Conservation (phyloP, 1,284 basidiomycete genomes). For the Rhodotorula glutinis region DNA sequence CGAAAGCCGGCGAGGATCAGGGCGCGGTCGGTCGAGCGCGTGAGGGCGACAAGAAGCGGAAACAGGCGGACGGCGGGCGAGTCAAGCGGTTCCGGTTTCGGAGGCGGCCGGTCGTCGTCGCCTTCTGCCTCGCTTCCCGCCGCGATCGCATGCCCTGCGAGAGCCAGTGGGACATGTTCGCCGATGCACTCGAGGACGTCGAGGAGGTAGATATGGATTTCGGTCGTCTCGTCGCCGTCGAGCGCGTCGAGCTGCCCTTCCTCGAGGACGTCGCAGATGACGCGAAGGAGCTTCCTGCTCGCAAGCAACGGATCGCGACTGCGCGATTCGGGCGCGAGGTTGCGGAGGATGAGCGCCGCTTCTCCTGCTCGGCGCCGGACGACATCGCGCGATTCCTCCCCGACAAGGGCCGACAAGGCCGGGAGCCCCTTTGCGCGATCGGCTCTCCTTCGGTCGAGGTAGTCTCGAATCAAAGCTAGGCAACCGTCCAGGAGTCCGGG, state of each 20-base stretch:
- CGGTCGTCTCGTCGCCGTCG: conserved; percentile 36
- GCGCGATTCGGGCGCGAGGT: conserved; percentile 63
- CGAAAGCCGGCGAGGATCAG: conserved; percentile 64
- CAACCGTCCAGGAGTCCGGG: conserved; percentile 73
- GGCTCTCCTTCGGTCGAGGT: conserved; percentile 55
- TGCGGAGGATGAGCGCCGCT: conserved; percentile 70
- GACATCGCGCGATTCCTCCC: conserved; percentile 16
- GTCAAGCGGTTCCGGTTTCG: conserved; percentile 27
- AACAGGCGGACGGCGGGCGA: conserved; percentile 45
- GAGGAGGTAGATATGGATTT: conserved; percentile 41
- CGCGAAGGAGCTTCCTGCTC: conserved; percentile 45
- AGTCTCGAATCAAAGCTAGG: conserved; percentile 67
- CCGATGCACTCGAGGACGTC: conserved; percentile 42
- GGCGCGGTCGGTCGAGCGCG: conserved; percentile 63
- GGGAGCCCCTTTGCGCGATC: conserved; percentile 4
- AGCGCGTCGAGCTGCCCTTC: conserved; percentile 20
- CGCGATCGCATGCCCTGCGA: conserved; percentile 19
- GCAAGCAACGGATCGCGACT: conserved; percentile 62
- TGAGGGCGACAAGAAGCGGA: conserved; percentile 57
- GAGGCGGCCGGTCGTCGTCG: conserved; percentile 6
- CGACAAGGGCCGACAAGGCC: neutral
- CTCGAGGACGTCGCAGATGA: conserved; percentile 29
- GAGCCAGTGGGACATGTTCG: conserved; percentile 24
- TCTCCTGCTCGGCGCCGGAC: conserved; percentile 50
- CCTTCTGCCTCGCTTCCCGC: conserved; percentile 4